phyloP scores from a whole-genome alignment of 441 rosid genomes.

The Gossypium davidsonii region DNA sequence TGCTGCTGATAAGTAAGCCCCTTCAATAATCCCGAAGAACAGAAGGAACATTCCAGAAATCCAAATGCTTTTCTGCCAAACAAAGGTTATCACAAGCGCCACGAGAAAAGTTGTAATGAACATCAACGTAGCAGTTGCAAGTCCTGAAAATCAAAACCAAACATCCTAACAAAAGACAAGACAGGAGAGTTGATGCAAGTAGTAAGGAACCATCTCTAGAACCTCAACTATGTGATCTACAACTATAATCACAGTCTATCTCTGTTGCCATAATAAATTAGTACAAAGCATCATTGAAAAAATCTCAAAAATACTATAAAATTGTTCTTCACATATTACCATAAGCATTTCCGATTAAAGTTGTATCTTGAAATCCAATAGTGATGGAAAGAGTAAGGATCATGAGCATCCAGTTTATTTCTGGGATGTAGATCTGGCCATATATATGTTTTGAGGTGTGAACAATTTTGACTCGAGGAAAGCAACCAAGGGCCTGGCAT shows the following conservation, averaged over 20 bases:
- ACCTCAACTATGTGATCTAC: background rate
- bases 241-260: background rate
- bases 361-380: constrained; percentile 67
- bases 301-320: background rate
- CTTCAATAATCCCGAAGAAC: constrained; percentile 68
- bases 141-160: constrained; percentile 46
- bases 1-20: constrained; percentile 75
- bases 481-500: constrained; percentile 91
- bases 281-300: background rate
- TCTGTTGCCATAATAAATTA: no score
- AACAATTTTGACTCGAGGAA: constrained; percentile 89
- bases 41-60: constrained; percentile 56
- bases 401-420: constrained; percentile 96
- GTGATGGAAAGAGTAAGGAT: constrained; percentile 74
- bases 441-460: constrained; percentile 72
- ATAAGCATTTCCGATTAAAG: constrained; percentile 83
- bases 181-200: constrained; percentile 1
- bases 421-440: constrained; percentile 94
- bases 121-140: constrained; percentile 75
- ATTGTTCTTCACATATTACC: constrained; percentile 34
- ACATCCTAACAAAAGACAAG: constrained; percentile 17
- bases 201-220: background rate
- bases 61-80: constrained; percentile 60
- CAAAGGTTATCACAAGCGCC: constrained; percentile 73
- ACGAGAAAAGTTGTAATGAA: constrained; percentile 79